Percentiles rank a stretch among this genome's conserved stretches.
Evolutionary conservation across 192 early-diverging fungal genomes (phyloP).

Genomic region (Umbelopsis vinacea): DNA sequence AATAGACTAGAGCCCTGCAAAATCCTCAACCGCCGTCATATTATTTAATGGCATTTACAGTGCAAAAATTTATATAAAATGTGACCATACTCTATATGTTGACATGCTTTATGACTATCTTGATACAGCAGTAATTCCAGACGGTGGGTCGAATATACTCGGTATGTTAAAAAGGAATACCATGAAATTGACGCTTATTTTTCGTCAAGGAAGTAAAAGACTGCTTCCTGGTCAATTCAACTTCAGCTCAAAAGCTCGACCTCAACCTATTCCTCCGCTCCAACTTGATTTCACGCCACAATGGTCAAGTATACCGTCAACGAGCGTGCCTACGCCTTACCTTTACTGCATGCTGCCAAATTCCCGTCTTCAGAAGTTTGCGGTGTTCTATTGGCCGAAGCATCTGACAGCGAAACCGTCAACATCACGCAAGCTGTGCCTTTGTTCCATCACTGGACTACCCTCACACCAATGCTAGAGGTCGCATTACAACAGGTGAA

Average conservation of each 20-base stretch:
- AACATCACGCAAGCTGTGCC: slow-evolving; percentile 69
- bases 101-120: too few relatives aligned
- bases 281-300: background rate
- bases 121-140: too few relatives aligned
- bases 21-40: too few relatives aligned
- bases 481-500: slow-evolving; percentile 81
- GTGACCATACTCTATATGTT: too few relatives aligned
- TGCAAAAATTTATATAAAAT: too few relatives aligned
- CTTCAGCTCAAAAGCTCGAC: background rate
- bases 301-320: slow-evolving; percentile 19
- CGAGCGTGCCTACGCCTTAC: slow-evolving; percentile 68
- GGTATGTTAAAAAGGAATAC: too few relatives aligned
- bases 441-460: slow-evolving; percentile 80
- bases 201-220: background rate
- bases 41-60: too few relatives aligned
- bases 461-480: slow-evolving; percentile 83
- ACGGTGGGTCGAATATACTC: too few relatives aligned
- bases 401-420: slow-evolving; percentile 18
- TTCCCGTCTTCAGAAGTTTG: slow-evolving; percentile 76
- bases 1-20: background rate
- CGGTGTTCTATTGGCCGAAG: slow-evolving; percentile 73
- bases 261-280: background rate
- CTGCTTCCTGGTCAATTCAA: background rate
- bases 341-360: slow-evolving; percentile 83
- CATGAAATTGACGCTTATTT: too few relatives aligned